Percentiles rank a stretch among this genome's conserved stretches.
Conservation (phyloP, 208 protist genomes). For the Trypanosomatidae sp. region DNA sequence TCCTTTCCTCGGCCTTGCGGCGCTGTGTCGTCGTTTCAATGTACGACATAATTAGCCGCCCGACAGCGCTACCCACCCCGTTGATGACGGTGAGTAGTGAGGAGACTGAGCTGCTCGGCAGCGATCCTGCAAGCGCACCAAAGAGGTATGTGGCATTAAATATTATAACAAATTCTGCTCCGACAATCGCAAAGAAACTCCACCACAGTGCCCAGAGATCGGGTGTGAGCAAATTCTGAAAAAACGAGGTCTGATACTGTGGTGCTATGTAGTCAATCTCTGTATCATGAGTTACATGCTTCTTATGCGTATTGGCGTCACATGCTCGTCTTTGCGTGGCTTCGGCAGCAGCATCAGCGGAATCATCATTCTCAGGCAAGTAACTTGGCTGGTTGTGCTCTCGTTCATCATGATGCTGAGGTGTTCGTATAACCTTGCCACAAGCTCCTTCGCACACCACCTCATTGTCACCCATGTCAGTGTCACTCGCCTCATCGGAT, state of each 20-base stretch:
- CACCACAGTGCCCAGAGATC: slow-evolving; percentile 31
- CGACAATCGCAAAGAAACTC: slow-evolving; percentile 33
- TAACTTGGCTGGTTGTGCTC: no score
- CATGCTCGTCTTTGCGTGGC: no score
- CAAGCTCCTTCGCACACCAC: background rate
- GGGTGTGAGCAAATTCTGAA: slow-evolving; percentile 20
- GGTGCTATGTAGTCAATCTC: slow-evolving; percentile 57
- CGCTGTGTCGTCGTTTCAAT: slow-evolving; percentile 37
- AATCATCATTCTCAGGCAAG: no score
- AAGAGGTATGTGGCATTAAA: slow-evolving; percentile 43
- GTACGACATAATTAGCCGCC: slow-evolving; percentile 26
- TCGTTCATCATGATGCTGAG: no score
- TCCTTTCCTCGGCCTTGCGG: slow-evolving; percentile 27
- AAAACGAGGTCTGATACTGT: slow-evolving; percentile 39
- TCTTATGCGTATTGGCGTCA: no score
- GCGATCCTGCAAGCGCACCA: slow-evolving; percentile 11
- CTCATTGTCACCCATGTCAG: background rate
- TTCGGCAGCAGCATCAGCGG: no score
- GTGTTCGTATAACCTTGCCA: no score
- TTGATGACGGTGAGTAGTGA: slow-evolving; percentile 48
- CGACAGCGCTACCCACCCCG: slow-evolving; percentile 38
- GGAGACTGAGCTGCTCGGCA: slow-evolving; percentile 11
- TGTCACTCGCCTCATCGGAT: background rate
- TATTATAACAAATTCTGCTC: slow-evolving; percentile 43
- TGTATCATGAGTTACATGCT: no score